Base-by-base conservation (phyloP, 2,329 filamentous ascomycete species). In the Claviceps sp. region DNA sequence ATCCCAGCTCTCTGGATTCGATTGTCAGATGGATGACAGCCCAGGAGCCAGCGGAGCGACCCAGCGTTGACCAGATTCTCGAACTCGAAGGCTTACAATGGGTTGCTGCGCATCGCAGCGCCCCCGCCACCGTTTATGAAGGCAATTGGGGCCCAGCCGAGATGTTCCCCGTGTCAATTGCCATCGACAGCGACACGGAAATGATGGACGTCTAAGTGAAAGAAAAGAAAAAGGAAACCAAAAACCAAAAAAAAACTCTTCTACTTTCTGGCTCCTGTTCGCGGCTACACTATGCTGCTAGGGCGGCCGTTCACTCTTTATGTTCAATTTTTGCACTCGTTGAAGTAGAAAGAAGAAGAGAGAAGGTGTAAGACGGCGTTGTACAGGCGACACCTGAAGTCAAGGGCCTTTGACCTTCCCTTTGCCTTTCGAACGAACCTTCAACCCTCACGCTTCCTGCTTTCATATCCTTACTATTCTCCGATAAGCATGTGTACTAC, bases 91-190 rank as follows among this genome's bases (percentile, higher is more conserved):
- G 88, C 23, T 77, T 95, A 50, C 78, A 77, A 55, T 98, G 93
- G 86, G 85, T 94, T 36, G 78, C 82, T 51, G 71, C 74, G 49
- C 82, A 89, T 55, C 82, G 89, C 51, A 82, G 85, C 51, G 87
- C 89, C 11, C 87, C 89, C 45, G 93, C 93, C n/a, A 96, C 89
- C 0, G 83, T 98, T 50, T 98, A 86, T 60, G 93, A 98, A 70
- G 93, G 93, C 56, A 93, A 88, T 64, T 98, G 90, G 86, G 93
- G 93, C 4, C 91, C 91, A 36, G 83, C 72, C n/a, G 74, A 78
- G 50, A 66, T 74, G 48, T 63, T 71, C 36, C 59, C 66, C 5
- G 65, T 68, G 20, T 66, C 66, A 5, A 64, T 67, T 39, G 60
- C 63, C 4, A 56, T 56, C n/a, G 67, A 70, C 49, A 62, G 60